A percentile compares a stretch with the other conserved stretches of the same genome.
Conservation (phyloP, 176 grass and related monocot species). For the Areca catechu region DNA sequence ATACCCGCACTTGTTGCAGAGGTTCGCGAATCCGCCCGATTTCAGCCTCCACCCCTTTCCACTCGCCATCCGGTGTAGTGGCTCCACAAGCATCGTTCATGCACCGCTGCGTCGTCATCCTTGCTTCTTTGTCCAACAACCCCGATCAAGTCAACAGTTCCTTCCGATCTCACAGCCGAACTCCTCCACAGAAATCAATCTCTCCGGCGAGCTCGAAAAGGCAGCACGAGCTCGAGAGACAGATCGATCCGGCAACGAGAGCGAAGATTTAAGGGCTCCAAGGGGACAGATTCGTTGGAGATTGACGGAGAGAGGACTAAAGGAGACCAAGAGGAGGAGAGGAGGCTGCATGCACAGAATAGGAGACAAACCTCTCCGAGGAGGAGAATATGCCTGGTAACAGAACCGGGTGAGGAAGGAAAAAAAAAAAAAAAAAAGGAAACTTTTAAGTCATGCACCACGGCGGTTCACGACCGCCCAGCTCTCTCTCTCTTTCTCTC, state of each 20-base stretch:
- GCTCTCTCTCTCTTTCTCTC: constrained; percentile 2
- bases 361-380: too few relatives aligned
- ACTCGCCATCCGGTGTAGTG: constrained; percentile 33
- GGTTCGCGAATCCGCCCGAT: constrained; percentile 59
- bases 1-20: constrained; percentile 99
- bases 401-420: constrained; percentile 9
- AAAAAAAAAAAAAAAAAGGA: constrained; percentile 6
- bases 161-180: too few relatives aligned
- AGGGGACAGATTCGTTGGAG: neutral
- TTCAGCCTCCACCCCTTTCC: constrained; percentile 88
- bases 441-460: constrained; percentile 29
- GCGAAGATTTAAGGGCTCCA: too few relatives aligned
- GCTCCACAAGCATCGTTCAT: constrained; percentile 71
- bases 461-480: constrained; percentile 14
- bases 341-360: too few relatives aligned
- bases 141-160: too few relatives aligned
- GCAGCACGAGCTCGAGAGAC: too few relatives aligned
- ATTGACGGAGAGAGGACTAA: constrained; percentile 8
- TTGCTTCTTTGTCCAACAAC: too few relatives aligned
- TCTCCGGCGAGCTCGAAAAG: too few relatives aligned
- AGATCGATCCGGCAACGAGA: too few relatives aligned
- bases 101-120: constrained; percentile 38
- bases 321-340: constrained; percentile 7
- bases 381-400: too few relatives aligned
- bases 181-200: too few relatives aligned